Conservation (phyloP, 768 basidiomycete species). For the Botryobasidium botryosum region DNA sequence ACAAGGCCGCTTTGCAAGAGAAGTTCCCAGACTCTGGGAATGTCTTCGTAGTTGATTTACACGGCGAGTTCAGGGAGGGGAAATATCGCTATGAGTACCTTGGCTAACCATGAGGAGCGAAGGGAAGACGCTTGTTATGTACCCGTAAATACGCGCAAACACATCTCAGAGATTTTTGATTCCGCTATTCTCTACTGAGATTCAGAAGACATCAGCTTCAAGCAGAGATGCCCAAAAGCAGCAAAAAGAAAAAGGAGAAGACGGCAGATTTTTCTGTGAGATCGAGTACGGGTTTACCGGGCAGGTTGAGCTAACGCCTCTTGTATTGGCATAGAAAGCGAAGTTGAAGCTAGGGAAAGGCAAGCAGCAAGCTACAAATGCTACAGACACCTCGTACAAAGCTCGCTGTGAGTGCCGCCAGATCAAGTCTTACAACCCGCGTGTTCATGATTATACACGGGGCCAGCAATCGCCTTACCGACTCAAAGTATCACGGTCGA, state of each 20-base stretch:
- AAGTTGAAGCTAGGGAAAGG: slow-evolving; percentile 95
- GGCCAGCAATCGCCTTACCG: slow-evolving; percentile 73
- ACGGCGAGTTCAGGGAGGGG: slow-evolving; percentile 28
- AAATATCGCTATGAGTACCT: slow-evolving; percentile 7
- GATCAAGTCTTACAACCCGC: background rate
- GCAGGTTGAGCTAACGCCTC: background rate
- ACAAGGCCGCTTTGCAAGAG: slow-evolving; percentile 31
- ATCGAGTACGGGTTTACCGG: slow-evolving; percentile 3
- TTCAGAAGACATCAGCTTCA: too few species aligned
- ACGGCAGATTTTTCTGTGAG: slow-evolving; percentile 71
- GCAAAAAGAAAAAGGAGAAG: slow-evolving; percentile 77
- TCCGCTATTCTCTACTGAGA: too few species aligned
- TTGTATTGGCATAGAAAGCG: slow-evolving; percentile 49
- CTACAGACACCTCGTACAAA: slow-evolving; percentile 91
- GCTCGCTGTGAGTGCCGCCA: slow-evolving; percentile 60
- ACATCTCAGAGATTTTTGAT: too few species aligned
- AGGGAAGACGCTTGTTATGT: too few species aligned
- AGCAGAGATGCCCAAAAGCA: slow-evolving; percentile 86
- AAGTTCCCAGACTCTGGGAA: slow-evolving; percentile 39
- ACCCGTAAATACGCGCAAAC: too few species aligned
- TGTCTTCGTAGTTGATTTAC: slow-evolving; percentile 34
- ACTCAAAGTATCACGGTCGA: slow-evolving; percentile 56
- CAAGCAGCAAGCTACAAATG: slow-evolving; percentile 66
- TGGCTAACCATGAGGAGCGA: background rate
- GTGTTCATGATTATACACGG: background rate